Conservation (phyloP, 768 basidiomycete species). For the Hygrophorus pudorinus region DNA sequence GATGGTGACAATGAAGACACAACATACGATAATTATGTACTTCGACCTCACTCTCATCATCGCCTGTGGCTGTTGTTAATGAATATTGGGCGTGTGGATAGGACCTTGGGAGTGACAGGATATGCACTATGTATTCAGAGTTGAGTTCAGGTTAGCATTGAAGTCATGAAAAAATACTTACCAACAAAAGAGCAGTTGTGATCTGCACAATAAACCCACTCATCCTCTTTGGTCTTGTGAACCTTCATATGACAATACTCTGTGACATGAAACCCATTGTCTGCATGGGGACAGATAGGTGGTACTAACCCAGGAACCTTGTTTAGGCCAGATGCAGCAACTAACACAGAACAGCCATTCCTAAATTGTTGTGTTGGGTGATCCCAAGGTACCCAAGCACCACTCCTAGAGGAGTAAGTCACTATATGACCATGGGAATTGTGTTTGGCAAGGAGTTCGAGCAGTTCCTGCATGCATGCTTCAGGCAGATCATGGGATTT, state of each 20-base stretch:
- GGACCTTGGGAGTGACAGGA: neutral
- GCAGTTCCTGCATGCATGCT: neutral
- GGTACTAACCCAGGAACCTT: neutral
- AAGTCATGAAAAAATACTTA: neutral
- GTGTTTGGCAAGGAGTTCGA: neutral
- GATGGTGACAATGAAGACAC: no score
- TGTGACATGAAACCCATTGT: neutral
- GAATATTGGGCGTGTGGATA: no score
- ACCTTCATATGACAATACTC: neutral
- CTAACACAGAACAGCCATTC: neutral
- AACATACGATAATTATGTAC: no score
- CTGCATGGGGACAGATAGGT: neutral
- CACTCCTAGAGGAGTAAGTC: neutral
- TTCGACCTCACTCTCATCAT: no score
- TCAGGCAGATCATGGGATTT: neutral
- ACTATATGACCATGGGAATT: neutral
- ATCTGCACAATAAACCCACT: neutral
- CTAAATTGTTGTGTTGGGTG: neutral
- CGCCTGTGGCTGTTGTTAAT: no score
- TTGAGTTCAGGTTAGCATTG: conserved; percentile 41
- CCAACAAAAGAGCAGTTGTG: neutral
- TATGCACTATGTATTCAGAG: no score
- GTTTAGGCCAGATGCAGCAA: neutral
- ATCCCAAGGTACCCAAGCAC: neutral
- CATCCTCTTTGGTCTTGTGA: neutral